Evolutionary conservation across 1,284 basidiomycete genomes (phyloP).

Genomic region (Trametes sp.): DNA sequence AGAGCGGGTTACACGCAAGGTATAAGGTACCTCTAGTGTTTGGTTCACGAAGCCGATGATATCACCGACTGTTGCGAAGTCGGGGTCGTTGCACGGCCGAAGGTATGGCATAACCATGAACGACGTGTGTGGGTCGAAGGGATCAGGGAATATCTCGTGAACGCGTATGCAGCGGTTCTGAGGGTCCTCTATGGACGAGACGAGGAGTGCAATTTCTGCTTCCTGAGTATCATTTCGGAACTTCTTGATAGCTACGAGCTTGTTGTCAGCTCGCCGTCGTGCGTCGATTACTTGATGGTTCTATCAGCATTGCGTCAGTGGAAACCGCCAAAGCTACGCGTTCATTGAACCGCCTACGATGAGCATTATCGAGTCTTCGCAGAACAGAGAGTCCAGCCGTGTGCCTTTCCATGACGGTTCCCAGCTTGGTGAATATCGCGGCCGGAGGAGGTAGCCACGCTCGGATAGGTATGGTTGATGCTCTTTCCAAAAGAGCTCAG

Average conservation of each 20-base stretch:
- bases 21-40: conserved; percentile 35
- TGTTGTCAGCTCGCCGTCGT: conserved; percentile 17
- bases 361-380: conserved; percentile 16
- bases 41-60: conserved; percentile 37
- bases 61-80: conserved; percentile 34
- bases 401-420: conserved; percentile 13
- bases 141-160: conserved; percentile 30
- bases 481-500: conserved; percentile 5
- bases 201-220: conserved; percentile 9
- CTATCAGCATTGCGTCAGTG: conserved; percentile 15
- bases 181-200: conserved; percentile 9
- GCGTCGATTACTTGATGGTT: conserved; percentile 33
- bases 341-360: background rate
- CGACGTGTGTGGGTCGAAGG: conserved; percentile 2
- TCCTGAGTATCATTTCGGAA: conserved; percentile 18
- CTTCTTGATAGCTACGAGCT: conserved; percentile 34
- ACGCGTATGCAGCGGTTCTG: conserved; percentile 32
- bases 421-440: conserved; percentile 8
- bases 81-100: conserved; percentile 31
- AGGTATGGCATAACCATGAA: conserved; percentile 40
- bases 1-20: background rate
- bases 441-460: background rate
- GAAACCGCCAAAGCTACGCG: background rate
- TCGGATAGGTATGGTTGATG: background rate
- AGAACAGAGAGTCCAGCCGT: conserved; percentile 3